These are phyloP conservation scores for Rhodotorula sp. DNA, from an alignment of 1,284 basidiomycete species.

Conservation along the genomic window DNA sequence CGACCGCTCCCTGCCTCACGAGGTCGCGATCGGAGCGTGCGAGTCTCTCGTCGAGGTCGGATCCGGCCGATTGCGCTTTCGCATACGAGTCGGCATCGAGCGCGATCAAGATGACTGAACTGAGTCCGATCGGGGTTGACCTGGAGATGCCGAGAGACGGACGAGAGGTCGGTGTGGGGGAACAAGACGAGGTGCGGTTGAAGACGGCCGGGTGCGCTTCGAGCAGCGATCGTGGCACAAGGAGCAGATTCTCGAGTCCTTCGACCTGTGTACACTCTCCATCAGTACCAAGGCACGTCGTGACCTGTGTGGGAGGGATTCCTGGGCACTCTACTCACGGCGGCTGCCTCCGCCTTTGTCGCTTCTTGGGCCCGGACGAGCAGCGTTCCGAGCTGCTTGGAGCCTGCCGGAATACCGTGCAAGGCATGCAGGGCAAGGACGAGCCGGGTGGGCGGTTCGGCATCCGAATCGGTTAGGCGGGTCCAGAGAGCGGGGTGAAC, in stretches of 20 bases:
- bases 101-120: constrained; percentile 47
- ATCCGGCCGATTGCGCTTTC: constrained; percentile 7
- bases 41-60: constrained; percentile 18
- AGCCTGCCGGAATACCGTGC: neutral
- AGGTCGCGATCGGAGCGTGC: constrained; percentile 25
- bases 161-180: constrained; percentile 4
- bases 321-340: neutral
- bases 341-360: constrained; percentile 4
- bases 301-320: too few relatives aligned
- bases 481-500: neutral
- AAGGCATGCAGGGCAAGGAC: constrained; percentile 6
- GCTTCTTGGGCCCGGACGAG: constrained; percentile 1
- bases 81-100: constrained; percentile 35
- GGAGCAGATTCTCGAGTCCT: neutral
- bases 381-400: neutral
- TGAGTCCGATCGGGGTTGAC: constrained; percentile 46
- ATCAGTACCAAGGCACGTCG: neutral
- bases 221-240: constrained; percentile 6
- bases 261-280: too few relatives aligned
- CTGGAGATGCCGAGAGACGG: constrained; percentile 37
- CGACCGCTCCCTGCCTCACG: constrained; percentile 34
- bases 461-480: neutral
- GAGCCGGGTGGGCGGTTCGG: constrained; percentile 1
- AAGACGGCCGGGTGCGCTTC: constrained; percentile 18
- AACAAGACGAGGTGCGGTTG: neutral